Conservation (phyloP, 345 rosid genomes). For the Leavenworthia alabamica region DNA sequence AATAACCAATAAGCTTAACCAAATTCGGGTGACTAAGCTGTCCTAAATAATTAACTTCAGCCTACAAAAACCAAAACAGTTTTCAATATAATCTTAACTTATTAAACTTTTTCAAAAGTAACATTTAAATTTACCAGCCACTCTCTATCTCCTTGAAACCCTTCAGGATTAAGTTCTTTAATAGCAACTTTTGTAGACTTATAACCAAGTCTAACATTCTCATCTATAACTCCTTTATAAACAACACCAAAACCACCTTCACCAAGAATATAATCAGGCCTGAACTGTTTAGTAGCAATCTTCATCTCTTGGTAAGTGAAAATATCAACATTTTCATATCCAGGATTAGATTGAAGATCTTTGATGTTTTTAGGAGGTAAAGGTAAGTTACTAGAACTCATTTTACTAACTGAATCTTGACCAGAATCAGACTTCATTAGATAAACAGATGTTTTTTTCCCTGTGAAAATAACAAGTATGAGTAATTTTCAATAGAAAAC, state of each 20-base stretch:
- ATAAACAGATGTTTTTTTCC: conserved; percentile 10
- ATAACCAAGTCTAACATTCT: conserved; percentile 53
- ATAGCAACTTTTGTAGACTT: conserved; percentile 63
- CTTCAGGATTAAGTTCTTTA: conserved; percentile 86
- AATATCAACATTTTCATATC: conserved; percentile 62
- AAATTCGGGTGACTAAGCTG: conserved; percentile 86
- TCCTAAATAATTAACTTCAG: conserved; percentile 93
- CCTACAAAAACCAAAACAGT: conserved; percentile 38
- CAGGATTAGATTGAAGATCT: conserved; percentile 66
- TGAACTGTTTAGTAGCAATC: conserved; percentile 74
- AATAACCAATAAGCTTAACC: conserved; percentile 95
- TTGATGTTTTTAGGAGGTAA: conserved; percentile 58
- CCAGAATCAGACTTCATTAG: conserved; percentile 24
- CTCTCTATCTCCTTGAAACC: conserved; percentile 95
- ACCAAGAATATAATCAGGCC: conserved; percentile 81
- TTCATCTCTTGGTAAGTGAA: conserved; percentile 80
- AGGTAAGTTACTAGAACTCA: conserved; percentile 13
- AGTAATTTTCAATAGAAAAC: not conserved
- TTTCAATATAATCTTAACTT: too few species aligned
- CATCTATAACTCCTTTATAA: conserved; percentile 77
- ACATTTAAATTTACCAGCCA: too few species aligned
- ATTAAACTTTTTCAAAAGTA: too few species aligned
- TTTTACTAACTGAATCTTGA: conserved; percentile 19
- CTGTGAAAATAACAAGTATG: not conserved
- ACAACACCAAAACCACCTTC: conserved; percentile 98